Conservation (phyloP, 805 yeast genomes). For the Teunomyces aglyptinius region DNA sequence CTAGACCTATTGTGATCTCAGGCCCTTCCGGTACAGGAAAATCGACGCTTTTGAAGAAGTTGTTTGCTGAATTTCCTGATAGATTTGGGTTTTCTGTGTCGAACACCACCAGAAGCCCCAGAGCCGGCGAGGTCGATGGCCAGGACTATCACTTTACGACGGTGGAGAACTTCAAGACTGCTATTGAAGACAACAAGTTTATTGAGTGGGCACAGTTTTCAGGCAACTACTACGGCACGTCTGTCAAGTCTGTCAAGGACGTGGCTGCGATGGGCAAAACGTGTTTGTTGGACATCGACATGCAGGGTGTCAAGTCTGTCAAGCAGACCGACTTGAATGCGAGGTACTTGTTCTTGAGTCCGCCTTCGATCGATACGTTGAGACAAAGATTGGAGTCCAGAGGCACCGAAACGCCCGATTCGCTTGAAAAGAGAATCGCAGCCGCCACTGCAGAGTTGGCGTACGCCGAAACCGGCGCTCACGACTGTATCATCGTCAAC, state of each 20-base stretch:
- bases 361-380: conserved; percentile 84
- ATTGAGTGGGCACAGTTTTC: conserved; percentile 98
- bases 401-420: conserved; percentile 93
- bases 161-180: conserved; percentile 73
- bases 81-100: conserved; percentile 93
- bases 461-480: conserved; percentile 87
- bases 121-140: conserved; percentile 89
- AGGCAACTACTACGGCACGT: conserved; percentile 96
- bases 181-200: conserved; percentile 74
- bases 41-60: conserved; percentile 85
- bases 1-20: conserved; percentile 88
- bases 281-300: conserved; percentile 94
- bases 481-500: conserved; percentile 84
- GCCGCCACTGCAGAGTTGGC: conserved; percentile 91
- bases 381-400: conserved; percentile 75
- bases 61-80: conserved; percentile 87
- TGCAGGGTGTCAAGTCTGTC: conserved; percentile 97
- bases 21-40: conserved; percentile 98
- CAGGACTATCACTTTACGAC: conserved; percentile 84
- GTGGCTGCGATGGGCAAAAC: conserved; percentile 64
- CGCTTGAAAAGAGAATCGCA: conserved; percentile 74
- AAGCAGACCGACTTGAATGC: conserved; percentile 82
- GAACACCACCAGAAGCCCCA: conserved; percentile 86
- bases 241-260: conserved; percentile 79
- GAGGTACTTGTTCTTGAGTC: conserved; percentile 81